A percentile compares a stretch with the other conserved stretches of the same genome.
Conservation (phyloP, 2,329 filamentous ascomycete genomes). For the Fusarium sp. region DNA sequence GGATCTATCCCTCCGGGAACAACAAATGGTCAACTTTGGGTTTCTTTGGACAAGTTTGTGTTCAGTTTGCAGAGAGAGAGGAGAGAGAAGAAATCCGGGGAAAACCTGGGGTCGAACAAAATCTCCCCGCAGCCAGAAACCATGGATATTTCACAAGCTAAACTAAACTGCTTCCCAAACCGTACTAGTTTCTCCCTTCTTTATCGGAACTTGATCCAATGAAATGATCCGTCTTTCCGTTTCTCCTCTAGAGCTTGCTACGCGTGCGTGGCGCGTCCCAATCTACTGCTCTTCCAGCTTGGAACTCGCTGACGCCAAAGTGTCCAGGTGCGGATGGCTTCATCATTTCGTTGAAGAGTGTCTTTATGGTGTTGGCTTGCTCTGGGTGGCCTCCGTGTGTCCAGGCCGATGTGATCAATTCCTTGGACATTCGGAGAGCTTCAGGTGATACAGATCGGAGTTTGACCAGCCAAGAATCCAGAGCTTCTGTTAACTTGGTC, state of each 20-base stretch:
- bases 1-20: background rate
- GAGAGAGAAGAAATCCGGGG: background rate
- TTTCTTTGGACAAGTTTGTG: background rate
- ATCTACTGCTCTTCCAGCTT: constrained; percentile 28
- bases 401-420: background rate
- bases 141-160: background rate
- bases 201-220: background rate
- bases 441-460: background rate
- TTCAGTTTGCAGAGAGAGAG: background rate
- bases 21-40: background rate
- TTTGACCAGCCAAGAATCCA: background rate
- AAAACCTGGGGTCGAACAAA: background rate
- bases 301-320: background rate
- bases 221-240: background rate
- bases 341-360: background rate
- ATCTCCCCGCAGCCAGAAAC: background rate
- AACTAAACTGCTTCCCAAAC: background rate
- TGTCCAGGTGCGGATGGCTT: background rate
- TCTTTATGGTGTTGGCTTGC: background rate
- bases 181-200: background rate
- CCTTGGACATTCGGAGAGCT: background rate
- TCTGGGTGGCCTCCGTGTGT: background rate
- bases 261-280: constrained; percentile 21
- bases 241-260: background rate
- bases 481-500: background rate